phyloP scores from a whole-genome alignment of 306 rosid species.

The Vigna radiata region DNA sequence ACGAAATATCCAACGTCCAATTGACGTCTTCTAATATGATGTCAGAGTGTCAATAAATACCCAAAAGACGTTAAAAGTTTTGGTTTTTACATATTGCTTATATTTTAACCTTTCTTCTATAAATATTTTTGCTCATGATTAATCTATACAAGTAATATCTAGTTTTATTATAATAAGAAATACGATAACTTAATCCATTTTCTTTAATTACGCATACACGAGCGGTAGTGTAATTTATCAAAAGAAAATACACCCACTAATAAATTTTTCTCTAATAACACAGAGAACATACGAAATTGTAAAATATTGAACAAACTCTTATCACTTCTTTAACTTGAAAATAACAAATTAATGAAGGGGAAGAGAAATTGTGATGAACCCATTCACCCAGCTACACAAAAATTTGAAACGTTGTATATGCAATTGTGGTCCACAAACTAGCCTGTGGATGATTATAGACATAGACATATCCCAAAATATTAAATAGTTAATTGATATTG shows the following conservation, averaged over 20 bases:
- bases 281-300: not conserved
- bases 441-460: constrained; percentile 5
- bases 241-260: not conserved
- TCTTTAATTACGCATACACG: too few relatives aligned
- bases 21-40: too few relatives aligned
- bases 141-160: too few relatives aligned
- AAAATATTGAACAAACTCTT: not conserved
- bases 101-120: too few relatives aligned
- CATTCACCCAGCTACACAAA: constrained; percentile 41
- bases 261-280: not conserved
- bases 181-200: too few relatives aligned
- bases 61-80: too few relatives aligned
- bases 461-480: not conserved
- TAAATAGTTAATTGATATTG: not conserved
- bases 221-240: not conserved
- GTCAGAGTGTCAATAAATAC: too few relatives aligned
- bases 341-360: not conserved
- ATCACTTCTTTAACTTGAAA: not conserved
- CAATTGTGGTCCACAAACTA: constrained; percentile 43
- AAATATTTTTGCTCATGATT: too few relatives aligned
- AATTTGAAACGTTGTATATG: constrained; percentile 21
- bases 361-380: constrained; percentile 26
- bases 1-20: fast-evolving
- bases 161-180: too few relatives aligned
- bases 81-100: too few relatives aligned